A percentile compares a stretch with the other conserved stretches of the same genome.
phyloP scores from a whole-genome alignment of 345 rosid genomes.

The Carallia brachiata region DNA sequence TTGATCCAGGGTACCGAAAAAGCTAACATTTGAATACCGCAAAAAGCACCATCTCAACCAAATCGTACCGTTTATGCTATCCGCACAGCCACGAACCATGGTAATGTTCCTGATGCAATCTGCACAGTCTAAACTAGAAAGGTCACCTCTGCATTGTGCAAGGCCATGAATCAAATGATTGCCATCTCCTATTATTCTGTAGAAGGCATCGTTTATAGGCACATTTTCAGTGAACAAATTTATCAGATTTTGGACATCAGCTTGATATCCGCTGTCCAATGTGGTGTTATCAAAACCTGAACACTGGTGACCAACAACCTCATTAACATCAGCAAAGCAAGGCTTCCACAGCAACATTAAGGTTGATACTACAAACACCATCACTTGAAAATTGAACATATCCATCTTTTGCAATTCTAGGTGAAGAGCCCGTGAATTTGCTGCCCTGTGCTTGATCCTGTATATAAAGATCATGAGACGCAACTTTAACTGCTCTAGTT shows the following conservation, averaged over 20 bases:
- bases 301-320: slow-evolving; percentile 20
- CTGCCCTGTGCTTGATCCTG: too few species aligned
- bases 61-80: slow-evolving; percentile 25
- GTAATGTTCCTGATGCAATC: slow-evolving; percentile 32
- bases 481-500: too few species aligned
- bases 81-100: slow-evolving; percentile 13
- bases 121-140: slow-evolving; percentile 28
- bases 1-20: slow-evolving; percentile 35
- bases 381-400: slow-evolving; percentile 7
- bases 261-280: slow-evolving; percentile 18
- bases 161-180: slow-evolving; percentile 32
- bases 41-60: slow-evolving; percentile 41
- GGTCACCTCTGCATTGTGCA: slow-evolving; percentile 40
- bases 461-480: too few species aligned
- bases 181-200: slow-evolving; percentile 22
- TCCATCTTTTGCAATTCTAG: not conserved
- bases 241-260: slow-evolving; percentile 25
- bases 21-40: slow-evolving; percentile 30
- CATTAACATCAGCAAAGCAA: slow-evolving; percentile 33
- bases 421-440: not conserved
- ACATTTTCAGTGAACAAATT: slow-evolving; percentile 26
- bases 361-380: slow-evolving; percentile 11
- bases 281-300: slow-evolving; percentile 28
- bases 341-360: slow-evolving; percentile 7
- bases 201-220: slow-evolving; percentile 30